These are phyloP conservation scores for Calophaca sinica DNA, from an alignment of 306 rosid genomes.

Conservation along the genomic window DNA sequence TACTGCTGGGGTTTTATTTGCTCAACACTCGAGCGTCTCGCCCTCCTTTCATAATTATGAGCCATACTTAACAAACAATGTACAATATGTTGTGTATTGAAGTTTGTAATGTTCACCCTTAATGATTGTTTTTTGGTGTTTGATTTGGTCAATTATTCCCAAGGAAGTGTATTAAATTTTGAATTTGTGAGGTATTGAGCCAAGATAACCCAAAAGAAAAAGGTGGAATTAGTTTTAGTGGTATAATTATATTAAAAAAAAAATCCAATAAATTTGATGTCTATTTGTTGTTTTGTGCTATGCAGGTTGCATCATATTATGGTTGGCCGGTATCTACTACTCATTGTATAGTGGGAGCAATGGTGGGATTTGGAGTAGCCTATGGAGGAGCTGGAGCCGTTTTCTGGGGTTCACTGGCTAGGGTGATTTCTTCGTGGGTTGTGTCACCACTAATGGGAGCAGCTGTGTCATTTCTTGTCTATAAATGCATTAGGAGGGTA, in stretches of 20 bases:
- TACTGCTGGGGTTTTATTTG: no score
- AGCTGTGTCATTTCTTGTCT: conserved; percentile 79
- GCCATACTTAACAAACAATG: neutral
- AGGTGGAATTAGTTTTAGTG: neutral
- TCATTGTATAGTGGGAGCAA: conserved; percentile 9
- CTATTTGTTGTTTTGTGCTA: conserved; percentile 21
- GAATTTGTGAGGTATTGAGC: neutral
- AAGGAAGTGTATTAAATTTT: neutral
- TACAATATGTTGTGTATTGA: neutral
- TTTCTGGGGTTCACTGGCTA: conserved; percentile 91
- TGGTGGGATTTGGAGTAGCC: conserved; percentile 86
- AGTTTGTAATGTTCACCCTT: neutral
- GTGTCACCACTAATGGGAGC: conserved; percentile 90
- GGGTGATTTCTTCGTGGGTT: conserved; percentile 89
- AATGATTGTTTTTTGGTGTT: neutral
- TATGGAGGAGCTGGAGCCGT: conserved; percentile 90
- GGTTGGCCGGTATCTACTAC: no score
- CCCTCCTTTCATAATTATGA: no score
- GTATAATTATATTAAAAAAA: neutral
- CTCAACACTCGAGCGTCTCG: no score
- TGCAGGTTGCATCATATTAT: no score
- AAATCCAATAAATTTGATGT: conserved; percentile 3
- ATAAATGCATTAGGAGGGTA: conserved; percentile 92
- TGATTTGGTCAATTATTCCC: conserved; percentile 4
- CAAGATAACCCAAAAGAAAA: neutral